Conservation (phyloP, 2,329 filamentous ascomycete species). For the Claviceps sp. region DNA sequence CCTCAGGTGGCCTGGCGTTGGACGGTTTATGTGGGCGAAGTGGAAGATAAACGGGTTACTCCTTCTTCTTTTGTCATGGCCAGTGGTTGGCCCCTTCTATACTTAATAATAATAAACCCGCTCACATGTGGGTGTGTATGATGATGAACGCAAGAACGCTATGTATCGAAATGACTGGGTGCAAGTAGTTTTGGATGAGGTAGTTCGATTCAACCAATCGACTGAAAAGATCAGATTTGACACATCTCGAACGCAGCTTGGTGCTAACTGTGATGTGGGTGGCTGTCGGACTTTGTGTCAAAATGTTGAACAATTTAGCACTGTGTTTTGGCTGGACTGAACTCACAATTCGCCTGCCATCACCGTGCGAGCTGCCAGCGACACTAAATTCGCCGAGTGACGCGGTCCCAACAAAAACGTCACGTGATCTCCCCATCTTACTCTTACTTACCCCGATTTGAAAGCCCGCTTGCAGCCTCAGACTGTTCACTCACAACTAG, state of each 20-base stretch:
- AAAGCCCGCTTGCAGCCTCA: neutral
- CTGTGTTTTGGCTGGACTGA: too few species aligned
- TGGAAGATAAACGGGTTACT: slow-evolving; percentile 1
- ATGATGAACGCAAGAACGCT: slow-evolving; percentile 2
- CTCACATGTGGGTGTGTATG: neutral
- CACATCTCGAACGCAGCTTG: neutral
- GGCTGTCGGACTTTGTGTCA: too few species aligned
- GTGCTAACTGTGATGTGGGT: too few species aligned
- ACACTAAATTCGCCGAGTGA: neutral
- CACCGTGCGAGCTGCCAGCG: too few species aligned
- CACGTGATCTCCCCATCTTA: neutral
- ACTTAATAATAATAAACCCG: neutral
- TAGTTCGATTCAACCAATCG: neutral
- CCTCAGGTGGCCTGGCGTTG: slow-evolving; percentile 5
- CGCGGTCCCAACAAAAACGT: neutral
- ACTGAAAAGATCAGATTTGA: neutral
- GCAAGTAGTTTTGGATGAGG: neutral
- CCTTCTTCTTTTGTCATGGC: neutral
- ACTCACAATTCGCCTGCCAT: too few species aligned
- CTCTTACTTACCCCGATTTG: neutral
- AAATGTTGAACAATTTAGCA: too few species aligned
- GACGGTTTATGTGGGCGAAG: neutral
- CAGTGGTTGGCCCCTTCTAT: neutral
- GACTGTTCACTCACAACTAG: neutral
- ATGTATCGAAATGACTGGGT: neutral